Conservation (phyloP, 2,329 filamentous ascomycete species). For the Zarea fungicola region DNA sequence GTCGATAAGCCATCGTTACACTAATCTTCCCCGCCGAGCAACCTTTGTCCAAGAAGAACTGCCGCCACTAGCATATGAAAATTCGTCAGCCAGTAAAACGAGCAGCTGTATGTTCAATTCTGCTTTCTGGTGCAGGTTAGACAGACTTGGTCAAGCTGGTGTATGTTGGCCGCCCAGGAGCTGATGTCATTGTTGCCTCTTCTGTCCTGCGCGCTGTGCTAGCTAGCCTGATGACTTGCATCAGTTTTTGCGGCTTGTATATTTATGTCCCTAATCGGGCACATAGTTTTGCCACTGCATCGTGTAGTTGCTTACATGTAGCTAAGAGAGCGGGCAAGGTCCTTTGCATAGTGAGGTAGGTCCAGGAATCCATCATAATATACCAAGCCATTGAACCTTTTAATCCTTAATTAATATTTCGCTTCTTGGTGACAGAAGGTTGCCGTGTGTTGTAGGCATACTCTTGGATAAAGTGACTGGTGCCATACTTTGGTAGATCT, state of each 20-base stretch:
- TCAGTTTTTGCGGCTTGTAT: conserved; percentile 1
- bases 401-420: too few species aligned
- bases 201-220: background rate
- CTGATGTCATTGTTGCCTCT: conserved; percentile 5
- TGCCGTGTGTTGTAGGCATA: too few species aligned
- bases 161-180: background rate
- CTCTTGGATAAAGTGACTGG: too few species aligned
- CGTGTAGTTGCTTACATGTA: background rate
- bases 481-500: too few species aligned
- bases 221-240: background rate
- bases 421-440: too few species aligned
- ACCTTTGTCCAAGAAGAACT: background rate
- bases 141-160: background rate
- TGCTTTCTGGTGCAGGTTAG: background rate
- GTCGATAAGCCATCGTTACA: too few species aligned
- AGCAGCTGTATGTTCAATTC: background rate
- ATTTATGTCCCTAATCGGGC: background rate
- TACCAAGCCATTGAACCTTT: too few species aligned
- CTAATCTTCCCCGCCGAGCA: conserved; percentile 5
- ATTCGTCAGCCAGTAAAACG: conserved; percentile 3
- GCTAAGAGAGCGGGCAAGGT: too few species aligned
- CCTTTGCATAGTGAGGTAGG: too few species aligned
- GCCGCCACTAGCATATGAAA: background rate
- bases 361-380: too few species aligned
- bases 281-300: background rate